Conservation (phyloP, 371 early-diverging fungal genomes). For the Rhizopus stolonifer region DNA sequence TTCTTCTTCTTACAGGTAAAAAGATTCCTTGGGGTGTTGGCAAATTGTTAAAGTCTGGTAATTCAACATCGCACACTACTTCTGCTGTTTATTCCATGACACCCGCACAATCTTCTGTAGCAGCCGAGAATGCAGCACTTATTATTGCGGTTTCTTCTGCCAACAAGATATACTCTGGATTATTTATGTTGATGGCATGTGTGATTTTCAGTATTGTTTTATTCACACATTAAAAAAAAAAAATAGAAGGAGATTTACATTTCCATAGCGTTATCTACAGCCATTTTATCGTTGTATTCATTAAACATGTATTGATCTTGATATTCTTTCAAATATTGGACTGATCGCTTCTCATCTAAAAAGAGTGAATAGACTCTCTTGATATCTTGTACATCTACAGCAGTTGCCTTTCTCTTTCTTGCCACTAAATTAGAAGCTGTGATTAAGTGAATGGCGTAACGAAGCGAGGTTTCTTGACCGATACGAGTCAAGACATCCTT, state of each 20-base stretch:
- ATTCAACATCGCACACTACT: slow-evolving; percentile 3
- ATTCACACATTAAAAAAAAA: background rate
- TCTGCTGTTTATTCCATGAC: slow-evolving; percentile 9
- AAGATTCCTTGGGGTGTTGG: slow-evolving; percentile 52
- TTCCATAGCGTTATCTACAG: slow-evolving; percentile 49
- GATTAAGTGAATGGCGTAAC: slow-evolving; percentile 97
- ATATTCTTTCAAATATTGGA: slow-evolving; percentile 87
- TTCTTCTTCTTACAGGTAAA: slow-evolving; percentile 19
- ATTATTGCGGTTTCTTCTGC: slow-evolving; percentile 16
- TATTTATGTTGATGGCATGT: background rate
- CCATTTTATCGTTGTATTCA: slow-evolving; percentile 39
- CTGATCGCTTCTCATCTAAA: slow-evolving; percentile 95
- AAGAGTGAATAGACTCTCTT: slow-evolving; percentile 92
- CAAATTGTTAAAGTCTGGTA: slow-evolving; percentile 11
- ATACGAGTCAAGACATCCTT: slow-evolving; percentile 87
- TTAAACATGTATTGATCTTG: slow-evolving; percentile 95
- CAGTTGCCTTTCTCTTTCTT: slow-evolving; percentile 84
- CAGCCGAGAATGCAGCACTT: slow-evolving; percentile 18
- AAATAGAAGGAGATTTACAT: slow-evolving; percentile 26
- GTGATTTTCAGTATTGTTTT: background rate
- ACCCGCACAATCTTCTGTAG: slow-evolving; percentile 20
- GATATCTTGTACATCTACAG: slow-evolving; percentile 91
- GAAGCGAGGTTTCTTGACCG: slow-evolving; percentile 89
- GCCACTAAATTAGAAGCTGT: slow-evolving; percentile 90
- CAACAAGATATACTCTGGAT: background rate